phyloP scores from a whole-genome alignment of 2,329 filamentous ascomycete genomes.

The Calonectria pseudoreteaudii region DNA sequence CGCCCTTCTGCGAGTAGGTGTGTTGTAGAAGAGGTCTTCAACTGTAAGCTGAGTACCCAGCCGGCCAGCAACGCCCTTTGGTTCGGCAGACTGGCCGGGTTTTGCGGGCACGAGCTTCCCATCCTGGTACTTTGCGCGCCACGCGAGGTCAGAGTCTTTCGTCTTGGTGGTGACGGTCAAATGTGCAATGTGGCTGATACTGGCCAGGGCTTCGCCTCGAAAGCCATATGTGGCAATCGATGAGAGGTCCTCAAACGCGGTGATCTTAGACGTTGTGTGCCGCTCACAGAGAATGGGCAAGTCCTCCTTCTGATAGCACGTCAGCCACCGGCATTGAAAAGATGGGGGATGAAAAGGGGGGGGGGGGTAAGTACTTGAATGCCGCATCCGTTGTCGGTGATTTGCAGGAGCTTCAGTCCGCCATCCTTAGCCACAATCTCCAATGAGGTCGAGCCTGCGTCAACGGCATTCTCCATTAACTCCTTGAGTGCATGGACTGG shows the following conservation, averaged over 20 bases:
- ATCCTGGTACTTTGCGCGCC: constrained; percentile 88
- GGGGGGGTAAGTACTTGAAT: constrained; percentile 76
- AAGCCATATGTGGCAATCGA: constrained; percentile 98
- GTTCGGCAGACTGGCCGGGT: constrained; percentile 86
- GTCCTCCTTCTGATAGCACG: constrained; percentile 79
- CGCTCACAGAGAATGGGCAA: constrained; percentile 92
- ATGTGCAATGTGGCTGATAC: constrained; percentile 98
- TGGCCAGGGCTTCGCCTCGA: constrained; percentile 93
- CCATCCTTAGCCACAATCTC: constrained; percentile 96
- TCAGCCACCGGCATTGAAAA: constrained; percentile 25
- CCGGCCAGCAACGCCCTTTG: constrained; percentile 87
- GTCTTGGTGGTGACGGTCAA: constrained; percentile 95
- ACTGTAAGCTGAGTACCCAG: constrained; percentile 95
- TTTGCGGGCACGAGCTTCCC: constrained; percentile 86
- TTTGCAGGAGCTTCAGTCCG: constrained; percentile 93
- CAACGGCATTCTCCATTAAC: constrained; percentile 95
- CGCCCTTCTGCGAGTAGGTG: constrained; percentile 86
- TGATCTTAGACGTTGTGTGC: constrained; percentile 96
- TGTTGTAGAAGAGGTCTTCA: constrained; percentile 97
- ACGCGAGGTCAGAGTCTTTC: constrained; percentile 86
- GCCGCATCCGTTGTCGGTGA: constrained; percentile 96
- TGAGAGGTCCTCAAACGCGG: constrained; percentile 90
- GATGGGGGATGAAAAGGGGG: not conserved
- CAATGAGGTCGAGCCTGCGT: constrained; percentile 92
- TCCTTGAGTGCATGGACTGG: constrained; percentile 97